These are phyloP conservation scores for Claviceps maximensis DNA, from an alignment of 2,329 filamentous ascomycete species.

Conservation along the genomic window DNA sequence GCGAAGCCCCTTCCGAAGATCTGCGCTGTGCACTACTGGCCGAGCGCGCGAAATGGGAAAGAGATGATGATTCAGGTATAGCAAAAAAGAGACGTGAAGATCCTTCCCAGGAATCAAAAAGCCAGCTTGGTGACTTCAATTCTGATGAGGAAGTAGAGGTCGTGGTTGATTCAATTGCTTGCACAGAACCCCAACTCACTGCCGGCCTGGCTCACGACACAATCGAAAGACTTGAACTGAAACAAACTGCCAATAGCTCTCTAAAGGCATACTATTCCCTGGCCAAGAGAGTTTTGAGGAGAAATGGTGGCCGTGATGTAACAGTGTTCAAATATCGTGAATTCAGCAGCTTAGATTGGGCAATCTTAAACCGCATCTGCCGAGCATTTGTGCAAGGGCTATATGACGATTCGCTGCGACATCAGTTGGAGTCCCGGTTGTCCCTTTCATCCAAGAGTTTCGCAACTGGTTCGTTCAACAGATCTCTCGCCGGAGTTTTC, in stretches of 20 bases:
- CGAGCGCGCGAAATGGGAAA: slow-evolving; percentile 61
- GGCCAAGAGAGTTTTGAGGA: slow-evolving; percentile 37
- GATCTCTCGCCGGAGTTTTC: slow-evolving; percentile 40
- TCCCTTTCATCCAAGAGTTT: slow-evolving; percentile 29
- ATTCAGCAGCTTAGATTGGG: slow-evolving; percentile 31
- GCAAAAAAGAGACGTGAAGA: slow-evolving; percentile 24
- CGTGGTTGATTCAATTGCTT: slow-evolving; percentile 4
- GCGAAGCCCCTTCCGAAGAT: slow-evolving; percentile 51
- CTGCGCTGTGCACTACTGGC: slow-evolving; percentile 48
- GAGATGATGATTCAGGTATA: slow-evolving; percentile 27
- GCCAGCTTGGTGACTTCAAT: slow-evolving; percentile 9
- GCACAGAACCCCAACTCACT: slow-evolving; percentile 3
- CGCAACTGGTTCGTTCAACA: slow-evolving; percentile 18
- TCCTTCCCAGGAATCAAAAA: slow-evolving; percentile 10
- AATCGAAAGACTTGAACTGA: slow-evolving; percentile 20
- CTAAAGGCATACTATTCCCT: slow-evolving; percentile 33
- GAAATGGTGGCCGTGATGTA: slow-evolving; percentile 36
- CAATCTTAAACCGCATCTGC: slow-evolving; percentile 37
- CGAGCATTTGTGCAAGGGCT: slow-evolving; percentile 43
- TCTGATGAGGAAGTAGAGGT: not conserved
- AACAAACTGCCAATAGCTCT: slow-evolving; percentile 28
- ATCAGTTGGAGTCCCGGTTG: slow-evolving; percentile 30
- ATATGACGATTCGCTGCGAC: slow-evolving; percentile 29
- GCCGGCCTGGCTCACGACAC: slow-evolving; percentile 5
- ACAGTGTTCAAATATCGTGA: slow-evolving; percentile 31